Conservation (phyloP, 2,329 filamentous ascomycete species). For the Dothideomycetes sp. region DNA sequence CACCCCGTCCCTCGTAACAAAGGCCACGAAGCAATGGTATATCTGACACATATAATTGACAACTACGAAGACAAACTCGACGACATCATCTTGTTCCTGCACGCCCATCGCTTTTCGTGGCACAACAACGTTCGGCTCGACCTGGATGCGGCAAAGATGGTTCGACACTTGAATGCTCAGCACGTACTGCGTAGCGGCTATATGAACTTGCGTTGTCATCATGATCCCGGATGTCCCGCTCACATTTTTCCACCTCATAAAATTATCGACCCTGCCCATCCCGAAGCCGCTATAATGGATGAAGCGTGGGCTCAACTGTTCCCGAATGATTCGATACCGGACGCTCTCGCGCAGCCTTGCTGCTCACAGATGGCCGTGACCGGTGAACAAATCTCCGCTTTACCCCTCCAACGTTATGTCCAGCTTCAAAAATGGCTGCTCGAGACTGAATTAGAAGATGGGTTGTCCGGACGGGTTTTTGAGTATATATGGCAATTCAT, state of each 20-base stretch:
- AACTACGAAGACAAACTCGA: slow-evolving; percentile 34
- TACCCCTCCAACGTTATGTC: slow-evolving; percentile 45
- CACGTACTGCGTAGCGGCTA: slow-evolving; percentile 19
- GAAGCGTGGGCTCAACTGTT: slow-evolving; percentile 8
- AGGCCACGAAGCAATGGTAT: slow-evolving; percentile 42
- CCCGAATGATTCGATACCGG: slow-evolving; percentile 23
- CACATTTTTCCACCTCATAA: slow-evolving; percentile 19
- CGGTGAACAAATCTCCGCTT: slow-evolving; percentile 45
- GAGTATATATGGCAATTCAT: slow-evolving; percentile 57
- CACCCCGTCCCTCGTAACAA: slow-evolving; percentile 39
- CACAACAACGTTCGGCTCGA: slow-evolving; percentile 38
- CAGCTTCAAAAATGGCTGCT: slow-evolving; percentile 53
- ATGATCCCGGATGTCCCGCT: slow-evolving; percentile 18
- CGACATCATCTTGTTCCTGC: slow-evolving; percentile 49
- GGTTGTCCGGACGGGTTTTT: slow-evolving; percentile 50
- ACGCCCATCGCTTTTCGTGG: slow-evolving; percentile 48
- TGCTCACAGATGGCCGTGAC: slow-evolving; percentile 57
- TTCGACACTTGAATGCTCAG: slow-evolving; percentile 16
- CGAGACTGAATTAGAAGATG: slow-evolving; percentile 45
- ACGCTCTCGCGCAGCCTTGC: slow-evolving; percentile 50
- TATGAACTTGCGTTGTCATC: slow-evolving; percentile 21
- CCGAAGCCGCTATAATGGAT: slow-evolving; percentile 7
- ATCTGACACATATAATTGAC: slow-evolving; percentile 36
- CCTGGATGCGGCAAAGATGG: slow-evolving; percentile 20
- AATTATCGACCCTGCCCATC: too few relatives aligned